Conservation (phyloP, 2,329 filamentous ascomycete genomes). For the Aspergillus calidoustus region DNA sequence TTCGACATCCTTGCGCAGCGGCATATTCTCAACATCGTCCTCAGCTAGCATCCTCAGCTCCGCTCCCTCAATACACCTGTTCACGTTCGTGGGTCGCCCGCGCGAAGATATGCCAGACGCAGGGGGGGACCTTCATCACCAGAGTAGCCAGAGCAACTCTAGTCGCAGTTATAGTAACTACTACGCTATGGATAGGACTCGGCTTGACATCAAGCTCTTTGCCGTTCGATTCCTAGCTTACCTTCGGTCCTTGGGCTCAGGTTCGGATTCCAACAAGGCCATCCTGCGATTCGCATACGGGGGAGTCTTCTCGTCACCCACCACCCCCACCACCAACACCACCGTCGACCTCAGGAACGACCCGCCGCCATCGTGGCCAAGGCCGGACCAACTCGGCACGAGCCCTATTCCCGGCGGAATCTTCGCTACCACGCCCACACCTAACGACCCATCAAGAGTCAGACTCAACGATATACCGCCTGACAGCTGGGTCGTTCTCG, state of each 20-base stretch:
- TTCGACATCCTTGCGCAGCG: slow-evolving; percentile 15
- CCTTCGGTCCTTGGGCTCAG: slow-evolving; percentile 15
- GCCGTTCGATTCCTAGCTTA: slow-evolving; percentile 21
- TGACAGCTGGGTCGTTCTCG: slow-evolving; percentile 21
- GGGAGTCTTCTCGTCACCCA: slow-evolving; percentile 10
- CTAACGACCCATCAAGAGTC: slow-evolving; percentile 11
- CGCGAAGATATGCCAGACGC: slow-evolving; percentile 2
- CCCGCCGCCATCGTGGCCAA: slow-evolving; percentile 4
- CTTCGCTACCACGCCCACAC: slow-evolving; percentile 10
- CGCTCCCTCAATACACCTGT: slow-evolving; percentile 19
- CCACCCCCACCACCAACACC: slow-evolving; percentile 3
- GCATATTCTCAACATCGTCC: slow-evolving; percentile 3
- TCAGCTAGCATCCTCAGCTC: background rate
- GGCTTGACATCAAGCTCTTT: slow-evolving; percentile 15
- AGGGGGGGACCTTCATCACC: slow-evolving; percentile 12
- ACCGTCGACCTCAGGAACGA: background rate
- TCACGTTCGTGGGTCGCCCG: slow-evolving; percentile 14
- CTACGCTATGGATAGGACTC: slow-evolving; percentile 20
- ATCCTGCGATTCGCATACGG: slow-evolving; percentile 21
- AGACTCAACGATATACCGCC: slow-evolving; percentile 16
- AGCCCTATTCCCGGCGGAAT: slow-evolving; percentile 21
- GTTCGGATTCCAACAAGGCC: slow-evolving; percentile 19
- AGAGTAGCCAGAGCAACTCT: too few species aligned
- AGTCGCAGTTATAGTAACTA: slow-evolving; percentile 3
- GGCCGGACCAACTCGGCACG: slow-evolving; percentile 8